Evolutionary conservation across 345 rosid genomes (phyloP).

Genomic region (Gossypium turneri): DNA sequence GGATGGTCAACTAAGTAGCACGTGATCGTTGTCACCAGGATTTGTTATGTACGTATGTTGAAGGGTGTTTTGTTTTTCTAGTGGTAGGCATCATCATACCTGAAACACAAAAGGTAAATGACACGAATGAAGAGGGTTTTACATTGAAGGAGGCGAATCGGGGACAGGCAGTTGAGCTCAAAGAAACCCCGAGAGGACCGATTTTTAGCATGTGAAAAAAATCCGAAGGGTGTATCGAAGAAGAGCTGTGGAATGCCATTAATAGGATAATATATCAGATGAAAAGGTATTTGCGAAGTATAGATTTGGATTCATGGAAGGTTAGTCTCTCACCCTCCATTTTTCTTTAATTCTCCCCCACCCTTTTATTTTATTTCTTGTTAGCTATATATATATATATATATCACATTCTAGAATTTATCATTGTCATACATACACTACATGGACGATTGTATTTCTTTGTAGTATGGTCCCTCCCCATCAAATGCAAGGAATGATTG

Average conservation of each 20-base stretch:
- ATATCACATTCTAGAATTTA: constrained; percentile 19
- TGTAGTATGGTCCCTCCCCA: background rate
- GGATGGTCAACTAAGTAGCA: constrained; percentile 38
- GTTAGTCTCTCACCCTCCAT: constrained; percentile 21
- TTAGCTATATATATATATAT: background rate
- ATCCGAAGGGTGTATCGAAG: constrained; percentile 42
- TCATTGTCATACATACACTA: background rate
- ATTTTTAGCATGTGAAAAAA: constrained; percentile 30
- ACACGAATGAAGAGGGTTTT: constrained; percentile 10
- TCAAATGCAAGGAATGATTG: constrained; percentile 4
- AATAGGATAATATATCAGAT: constrained; percentile 24
- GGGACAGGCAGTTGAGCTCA: constrained; percentile 13
- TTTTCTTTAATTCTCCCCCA: background rate
- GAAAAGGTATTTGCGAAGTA: constrained; percentile 2
- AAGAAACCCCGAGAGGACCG: constrained; percentile 20
- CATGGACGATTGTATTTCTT: constrained; percentile 6
- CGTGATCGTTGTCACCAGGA: constrained; percentile 22
- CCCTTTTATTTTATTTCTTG: too few species aligned
- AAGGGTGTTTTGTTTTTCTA: constrained; percentile 6
- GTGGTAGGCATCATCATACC: constrained; percentile 22
- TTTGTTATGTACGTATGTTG: background rate
- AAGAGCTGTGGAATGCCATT: constrained; percentile 34
- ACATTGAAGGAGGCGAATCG: constrained; percentile 8
- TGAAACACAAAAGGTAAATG: constrained; percentile 19
- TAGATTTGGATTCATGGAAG: constrained; percentile 28